Percentiles rank a stretch among this genome's conserved stretches.
Evolutionary conservation across 208 protist species (phyloP).

Genomic region (Acanthamoeba sp.): DNA sequence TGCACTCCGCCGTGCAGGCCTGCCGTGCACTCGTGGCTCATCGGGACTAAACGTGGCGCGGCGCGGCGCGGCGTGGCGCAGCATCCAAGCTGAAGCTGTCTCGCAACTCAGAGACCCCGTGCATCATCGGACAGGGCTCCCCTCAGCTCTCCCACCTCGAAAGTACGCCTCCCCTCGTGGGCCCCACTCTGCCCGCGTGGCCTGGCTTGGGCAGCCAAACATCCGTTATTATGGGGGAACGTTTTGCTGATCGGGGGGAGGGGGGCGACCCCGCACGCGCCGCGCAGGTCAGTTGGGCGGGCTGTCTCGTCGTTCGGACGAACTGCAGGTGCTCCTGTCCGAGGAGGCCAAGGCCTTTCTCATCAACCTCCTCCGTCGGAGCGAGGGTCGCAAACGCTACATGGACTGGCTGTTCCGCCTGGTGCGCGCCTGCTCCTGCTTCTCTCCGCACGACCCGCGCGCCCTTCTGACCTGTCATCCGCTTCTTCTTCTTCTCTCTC

Average conservation of each 20-base stretch:
- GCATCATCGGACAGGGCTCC: constrained; percentile 51
- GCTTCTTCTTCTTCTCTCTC: too few species aligned
- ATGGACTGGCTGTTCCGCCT: constrained; percentile 59
- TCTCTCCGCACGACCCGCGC: too few species aligned
- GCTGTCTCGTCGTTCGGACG: constrained; percentile 1
- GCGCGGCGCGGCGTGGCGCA: neutral
- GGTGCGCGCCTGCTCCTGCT: neutral
- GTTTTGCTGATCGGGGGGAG: too few species aligned
- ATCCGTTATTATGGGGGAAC: too few species aligned
- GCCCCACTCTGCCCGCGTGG: too few species aligned
- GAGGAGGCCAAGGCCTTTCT: constrained; percentile 56
- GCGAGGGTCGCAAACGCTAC: constrained; percentile 57
- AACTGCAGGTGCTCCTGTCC: neutral
- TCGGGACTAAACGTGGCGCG: too few species aligned
- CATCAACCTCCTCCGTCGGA: constrained; percentile 55
- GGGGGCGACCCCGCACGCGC: too few species aligned
- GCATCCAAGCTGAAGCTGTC: constrained; percentile 45
- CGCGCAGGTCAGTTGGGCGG: neutral
- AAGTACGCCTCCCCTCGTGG: neutral
- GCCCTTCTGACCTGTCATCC: too few species aligned
- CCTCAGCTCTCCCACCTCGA: constrained; percentile 30
- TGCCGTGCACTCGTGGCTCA: too few species aligned
- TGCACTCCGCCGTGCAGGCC: too few species aligned
- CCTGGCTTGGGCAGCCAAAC: too few species aligned
- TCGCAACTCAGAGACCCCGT: constrained; percentile 33